Conservation (phyloP, 2,329 filamentous ascomycete species). For the Penicillium concentricum region DNA sequence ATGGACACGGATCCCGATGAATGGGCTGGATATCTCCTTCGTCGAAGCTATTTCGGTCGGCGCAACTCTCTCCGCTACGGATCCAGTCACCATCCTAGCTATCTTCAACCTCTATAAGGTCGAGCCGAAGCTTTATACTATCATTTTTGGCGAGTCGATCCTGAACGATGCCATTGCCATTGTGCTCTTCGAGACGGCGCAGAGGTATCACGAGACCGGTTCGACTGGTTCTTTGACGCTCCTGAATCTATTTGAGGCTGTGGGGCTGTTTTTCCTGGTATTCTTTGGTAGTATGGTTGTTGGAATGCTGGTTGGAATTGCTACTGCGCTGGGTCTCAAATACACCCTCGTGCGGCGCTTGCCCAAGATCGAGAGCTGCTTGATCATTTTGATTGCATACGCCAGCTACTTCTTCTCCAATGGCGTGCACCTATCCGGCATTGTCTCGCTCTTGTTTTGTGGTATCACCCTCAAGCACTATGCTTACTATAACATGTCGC, state of each 20-base stretch:
- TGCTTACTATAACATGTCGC: conserved; percentile 99
- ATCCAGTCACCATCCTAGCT: conserved; percentile 94
- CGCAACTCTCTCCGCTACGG: conserved; percentile 92
- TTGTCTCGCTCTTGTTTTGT: conserved; percentile 94
- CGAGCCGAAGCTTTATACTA: conserved; percentile 95
- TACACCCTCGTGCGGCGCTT: conserved; percentile 90
- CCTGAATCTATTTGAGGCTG: conserved; percentile 82
- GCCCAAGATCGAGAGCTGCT: conserved; percentile 93
- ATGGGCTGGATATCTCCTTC: conserved; percentile 82
- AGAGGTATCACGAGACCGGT: conserved; percentile 74
- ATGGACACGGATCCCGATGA: conserved; percentile 82
- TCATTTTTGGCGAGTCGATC: conserved; percentile 98
- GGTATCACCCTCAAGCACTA: conserved; percentile 99
- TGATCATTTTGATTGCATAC: conserved; percentile 92
- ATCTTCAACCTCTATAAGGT: conserved; percentile 99
- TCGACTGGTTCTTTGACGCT: conserved; percentile 69
- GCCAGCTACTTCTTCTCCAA: conserved; percentile 98
- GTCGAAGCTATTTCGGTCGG: conserved; percentile 96
- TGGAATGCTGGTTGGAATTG: conserved; percentile 81
- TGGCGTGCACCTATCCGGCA: conserved; percentile 91
- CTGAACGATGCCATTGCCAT: conserved; percentile 98
- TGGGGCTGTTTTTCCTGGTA: conserved; percentile 90
- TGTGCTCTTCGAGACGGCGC: conserved; percentile 96
- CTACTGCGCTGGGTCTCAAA: conserved; percentile 84
- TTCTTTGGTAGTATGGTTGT: conserved; percentile 95